Evolutionary conservation across 768 basidiomycete genomes (phyloP).

Genomic region (Chalciporus sphaerocephalus): DNA sequence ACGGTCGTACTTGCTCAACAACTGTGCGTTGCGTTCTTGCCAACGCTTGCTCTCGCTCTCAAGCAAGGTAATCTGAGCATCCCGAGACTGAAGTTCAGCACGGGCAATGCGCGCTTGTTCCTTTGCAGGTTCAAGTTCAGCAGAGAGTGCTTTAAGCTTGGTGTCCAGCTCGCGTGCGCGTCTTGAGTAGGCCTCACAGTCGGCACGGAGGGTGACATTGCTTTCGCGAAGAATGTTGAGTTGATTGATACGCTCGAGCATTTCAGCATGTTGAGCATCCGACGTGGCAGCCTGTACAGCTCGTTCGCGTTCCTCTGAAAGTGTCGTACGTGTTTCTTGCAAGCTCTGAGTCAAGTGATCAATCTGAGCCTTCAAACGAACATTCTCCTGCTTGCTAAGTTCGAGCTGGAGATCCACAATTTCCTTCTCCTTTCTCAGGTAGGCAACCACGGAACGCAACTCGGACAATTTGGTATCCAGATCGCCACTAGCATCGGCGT

Average conservation of each 20-base stretch:
- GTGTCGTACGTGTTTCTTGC: constrained; percentile 62
- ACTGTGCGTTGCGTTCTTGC: constrained; percentile 79
- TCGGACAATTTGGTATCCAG: constrained; percentile 64
- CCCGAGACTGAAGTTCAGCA: constrained; percentile 72
- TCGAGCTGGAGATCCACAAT: constrained; percentile 86
- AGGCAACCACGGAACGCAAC: constrained; percentile 72
- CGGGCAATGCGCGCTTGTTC: constrained; percentile 61
- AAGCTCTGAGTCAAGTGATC: constrained; percentile 68
- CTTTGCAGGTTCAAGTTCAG: constrained; percentile 70
- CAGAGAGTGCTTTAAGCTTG: constrained; percentile 52
- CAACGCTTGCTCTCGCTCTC: constrained; percentile 76
- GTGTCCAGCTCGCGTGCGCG: constrained; percentile 62
- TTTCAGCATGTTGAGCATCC: constrained; percentile 75
- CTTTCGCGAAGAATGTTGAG: constrained; percentile 83
- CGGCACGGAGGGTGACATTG: constrained; percentile 78
- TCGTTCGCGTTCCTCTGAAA: constrained; percentile 80
- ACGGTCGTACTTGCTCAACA: constrained; percentile 87
- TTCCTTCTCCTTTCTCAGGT: constrained; percentile 86
- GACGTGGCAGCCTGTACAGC: constrained; percentile 67
- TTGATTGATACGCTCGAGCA: constrained; percentile 83
- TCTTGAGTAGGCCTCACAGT: constrained; percentile 67
- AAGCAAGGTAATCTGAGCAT: constrained; percentile 60
- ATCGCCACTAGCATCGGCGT: constrained; percentile 46
- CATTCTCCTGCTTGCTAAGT: constrained; percentile 71
- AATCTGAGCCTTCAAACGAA: constrained; percentile 68